Conservation (phyloP, 352 stramenopile genomes). For the Phytopythium boreale region DNA sequence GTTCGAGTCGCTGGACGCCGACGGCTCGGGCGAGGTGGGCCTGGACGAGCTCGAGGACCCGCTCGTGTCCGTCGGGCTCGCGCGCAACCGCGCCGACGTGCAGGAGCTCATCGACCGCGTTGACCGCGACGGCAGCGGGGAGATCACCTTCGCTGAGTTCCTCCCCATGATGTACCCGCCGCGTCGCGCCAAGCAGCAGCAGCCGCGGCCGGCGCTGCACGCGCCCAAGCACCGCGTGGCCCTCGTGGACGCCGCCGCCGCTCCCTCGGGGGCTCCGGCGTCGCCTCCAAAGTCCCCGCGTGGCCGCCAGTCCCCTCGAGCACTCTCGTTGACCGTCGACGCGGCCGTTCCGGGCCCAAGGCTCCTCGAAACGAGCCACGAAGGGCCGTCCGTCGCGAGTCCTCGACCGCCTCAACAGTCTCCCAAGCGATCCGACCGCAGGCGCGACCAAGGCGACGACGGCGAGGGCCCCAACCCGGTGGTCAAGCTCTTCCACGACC, state of each 20-base stretch:
- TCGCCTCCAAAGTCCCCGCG: neutral
- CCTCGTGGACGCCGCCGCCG: neutral
- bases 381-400: neutral
- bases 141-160: slow-evolving; percentile 77
- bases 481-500: slow-evolving; percentile 72
- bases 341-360: neutral
- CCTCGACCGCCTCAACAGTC: neutral
- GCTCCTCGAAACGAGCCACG: neutral
- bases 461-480: slow-evolving; percentile 43
- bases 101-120: slow-evolving; percentile 69
- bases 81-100: slow-evolving; percentile 68
- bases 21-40: slow-evolving; percentile 77
- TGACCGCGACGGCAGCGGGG: slow-evolving; percentile 54
- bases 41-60: slow-evolving; percentile 84
- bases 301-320: neutral
- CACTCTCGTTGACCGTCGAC: neutral
- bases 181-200: slow-evolving; percentile 20
- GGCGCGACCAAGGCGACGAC: neutral
- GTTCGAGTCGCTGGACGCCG: slow-evolving; percentile 87
- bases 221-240: slow-evolving; percentile 30
- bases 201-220: slow-evolving; percentile 35
- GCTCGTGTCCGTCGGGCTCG: slow-evolving; percentile 85
- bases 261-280: neutral
- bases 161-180: slow-evolving; percentile 66
- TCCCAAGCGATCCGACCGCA: no score